Conservation (phyloP, 169 alveolate species). For the Cryptosporidium parvum region DNA sequence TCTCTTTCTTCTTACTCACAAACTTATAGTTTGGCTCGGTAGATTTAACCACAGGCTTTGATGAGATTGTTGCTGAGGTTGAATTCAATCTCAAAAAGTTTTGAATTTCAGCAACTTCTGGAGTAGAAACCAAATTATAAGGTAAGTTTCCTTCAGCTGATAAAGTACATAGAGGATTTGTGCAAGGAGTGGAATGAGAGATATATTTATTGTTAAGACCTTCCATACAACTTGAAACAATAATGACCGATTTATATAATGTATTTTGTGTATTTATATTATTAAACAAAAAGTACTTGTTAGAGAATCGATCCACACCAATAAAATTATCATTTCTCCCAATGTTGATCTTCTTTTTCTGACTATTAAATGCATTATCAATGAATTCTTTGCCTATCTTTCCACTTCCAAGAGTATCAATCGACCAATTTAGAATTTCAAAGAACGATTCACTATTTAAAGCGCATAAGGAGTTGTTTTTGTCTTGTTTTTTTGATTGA, state of each 20-base stretch:
- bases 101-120: neutral
- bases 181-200: slow-evolving; percentile 15
- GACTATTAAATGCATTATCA: slow-evolving; percentile 10
- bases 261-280: slow-evolving; percentile 31
- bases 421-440: neutral
- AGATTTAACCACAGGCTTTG: neutral
- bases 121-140: neutral
- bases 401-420: slow-evolving; percentile 17
- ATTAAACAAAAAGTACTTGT: slow-evolving; percentile 35
- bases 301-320: slow-evolving; percentile 45
- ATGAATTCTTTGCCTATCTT: slow-evolving; percentile 48
- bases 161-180: slow-evolving; percentile 28
- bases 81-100: slow-evolving; percentile 1
- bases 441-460: slow-evolving; percentile 31
- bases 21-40: neutral
- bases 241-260: slow-evolving; percentile 18
- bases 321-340: slow-evolving; percentile 47
- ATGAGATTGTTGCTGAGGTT: neutral
- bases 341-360: neutral
- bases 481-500: neutral
- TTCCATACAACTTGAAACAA: slow-evolving; percentile 52
- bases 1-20: slow-evolving; percentile 39
- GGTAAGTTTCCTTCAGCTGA: neutral
- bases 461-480: neutral
- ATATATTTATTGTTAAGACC: slow-evolving; percentile 1